Percentiles rank a stretch among this genome's conserved stretches.
These are phyloP conservation scores for Nitzschia sp. DNA, from an alignment of 108 stramenopile genomes.

Conservation along the genomic window DNA sequence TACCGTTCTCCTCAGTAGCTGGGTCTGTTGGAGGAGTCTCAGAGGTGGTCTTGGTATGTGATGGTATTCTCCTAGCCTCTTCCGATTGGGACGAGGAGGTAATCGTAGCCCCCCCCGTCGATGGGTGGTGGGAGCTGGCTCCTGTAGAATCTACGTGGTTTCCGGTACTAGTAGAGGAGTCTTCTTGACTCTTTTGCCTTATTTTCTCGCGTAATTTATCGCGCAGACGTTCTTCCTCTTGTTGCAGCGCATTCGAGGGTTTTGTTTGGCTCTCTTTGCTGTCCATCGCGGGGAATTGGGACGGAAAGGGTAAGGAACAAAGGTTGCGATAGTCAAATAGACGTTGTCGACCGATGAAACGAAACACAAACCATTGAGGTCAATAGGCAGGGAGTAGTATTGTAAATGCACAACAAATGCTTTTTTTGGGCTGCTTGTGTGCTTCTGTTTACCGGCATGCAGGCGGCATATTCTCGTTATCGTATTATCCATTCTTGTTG, in stretches of 20 bases:
- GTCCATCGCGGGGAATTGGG: not conserved
- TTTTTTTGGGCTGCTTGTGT: too few relatives aligned
- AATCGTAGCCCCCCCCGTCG: not conserved
- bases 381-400: too few relatives aligned
- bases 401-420: too few relatives aligned
- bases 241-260: not conserved
- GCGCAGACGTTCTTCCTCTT: constrained; percentile 7
- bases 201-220: not conserved
- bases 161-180: too few relatives aligned
- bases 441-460: too few relatives aligned
- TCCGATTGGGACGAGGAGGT: constrained; percentile 6
- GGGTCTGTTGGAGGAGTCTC: too few relatives aligned
- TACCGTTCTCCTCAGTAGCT: too few relatives aligned
- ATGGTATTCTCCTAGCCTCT: not conserved
- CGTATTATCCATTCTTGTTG: too few relatives aligned
- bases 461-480: too few relatives aligned
- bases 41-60: not conserved
- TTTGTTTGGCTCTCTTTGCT: not conserved
- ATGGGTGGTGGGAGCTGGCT: not conserved
- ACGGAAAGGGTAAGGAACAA: not conserved
- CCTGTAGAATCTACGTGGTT: not conserved
- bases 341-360: not conserved
- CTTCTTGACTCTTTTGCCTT: not conserved
- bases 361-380: not conserved
- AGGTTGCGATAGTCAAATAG: too few relatives aligned